Percentiles rank a stretch among this genome's conserved stretches.
Evolutionary conservation across 2,329 filamentous ascomycete genomes (phyloP).

Genomic region (Sphaerulina musiva): DNA sequence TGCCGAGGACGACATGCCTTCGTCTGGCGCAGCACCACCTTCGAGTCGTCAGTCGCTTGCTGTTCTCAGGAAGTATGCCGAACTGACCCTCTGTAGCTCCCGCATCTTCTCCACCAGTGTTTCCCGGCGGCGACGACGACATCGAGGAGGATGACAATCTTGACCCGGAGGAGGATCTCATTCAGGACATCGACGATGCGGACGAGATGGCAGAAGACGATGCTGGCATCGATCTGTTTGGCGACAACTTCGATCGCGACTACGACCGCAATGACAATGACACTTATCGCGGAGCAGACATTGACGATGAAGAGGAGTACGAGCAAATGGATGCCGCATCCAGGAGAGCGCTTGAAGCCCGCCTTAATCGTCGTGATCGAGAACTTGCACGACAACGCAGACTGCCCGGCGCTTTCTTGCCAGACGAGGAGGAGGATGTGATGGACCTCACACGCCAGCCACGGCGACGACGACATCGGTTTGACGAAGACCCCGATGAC

Average conservation of each 20-base stretch:
- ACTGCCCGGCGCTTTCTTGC: conserved; percentile 66
- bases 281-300: conserved; percentile 60
- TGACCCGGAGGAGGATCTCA: conserved; percentile 61
- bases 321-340: conserved; percentile 61
- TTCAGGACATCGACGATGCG: conserved; percentile 59
- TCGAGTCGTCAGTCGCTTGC: conserved; percentile 48
- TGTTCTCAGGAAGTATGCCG: conserved; percentile 33
- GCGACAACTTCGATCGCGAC: conserved; percentile 59
- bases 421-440: conserved; percentile 75
- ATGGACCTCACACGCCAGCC: conserved; percentile 81
- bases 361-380: conserved; percentile 66
- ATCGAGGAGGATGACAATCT: conserved; percentile 61
- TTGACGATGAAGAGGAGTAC: conserved; percentile 73
- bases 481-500: conserved; percentile 91
- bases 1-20: conserved; percentile 54
- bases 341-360: conserved; percentile 64
- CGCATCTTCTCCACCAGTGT: conserved; percentile 57
- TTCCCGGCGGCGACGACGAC: conserved; percentile 60
- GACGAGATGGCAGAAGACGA: conserved; percentile 65
- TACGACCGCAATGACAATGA: conserved; percentile 50
- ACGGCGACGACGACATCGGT: conserved; percentile 76
- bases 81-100: conserved; percentile 37
- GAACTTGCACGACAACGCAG: conserved; percentile 61
- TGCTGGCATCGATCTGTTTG: conserved; percentile 66
- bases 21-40: conserved; percentile 52